A percentile compares a stretch with the other conserved stretches of the same genome.
phyloP scores from a whole-genome alignment of 2,329 filamentous ascomycete species.

The Penicillium sp. region DNA sequence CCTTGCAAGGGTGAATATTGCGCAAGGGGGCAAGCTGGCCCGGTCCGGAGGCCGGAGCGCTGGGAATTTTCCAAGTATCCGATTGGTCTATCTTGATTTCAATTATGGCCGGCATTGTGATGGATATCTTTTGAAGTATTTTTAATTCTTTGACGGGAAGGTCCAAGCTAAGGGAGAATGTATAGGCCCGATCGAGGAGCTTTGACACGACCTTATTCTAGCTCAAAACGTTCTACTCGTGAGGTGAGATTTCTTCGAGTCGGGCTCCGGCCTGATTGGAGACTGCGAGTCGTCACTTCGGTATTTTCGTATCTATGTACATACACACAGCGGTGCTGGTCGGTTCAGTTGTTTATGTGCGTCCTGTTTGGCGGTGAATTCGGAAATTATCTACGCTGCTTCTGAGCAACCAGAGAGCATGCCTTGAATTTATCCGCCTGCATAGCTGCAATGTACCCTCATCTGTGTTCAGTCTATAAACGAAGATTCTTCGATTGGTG shows the following conservation, averaged over 20 bases:
- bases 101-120: slow-evolving; percentile 7
- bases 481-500: neutral
- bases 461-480: neutral
- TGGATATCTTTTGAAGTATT: neutral
- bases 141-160: neutral
- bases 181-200: slow-evolving; percentile 13
- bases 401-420: neutral
- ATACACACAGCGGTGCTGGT: neutral
- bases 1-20: slow-evolving; percentile 2
- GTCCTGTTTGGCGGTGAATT: neutral
- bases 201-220: neutral
- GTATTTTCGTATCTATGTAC: neutral
- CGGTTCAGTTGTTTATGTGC: neutral
- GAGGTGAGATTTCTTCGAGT: neutral
- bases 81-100: slow-evolving; percentile 10
- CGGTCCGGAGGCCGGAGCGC: slow-evolving; percentile 3
- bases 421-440: neutral
- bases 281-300: neutral
- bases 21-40: slow-evolving; percentile 10
- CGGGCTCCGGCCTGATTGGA: neutral
- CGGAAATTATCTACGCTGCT: neutral
- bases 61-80: slow-evolving; percentile 12
- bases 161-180: neutral
- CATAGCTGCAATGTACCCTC: neutral
- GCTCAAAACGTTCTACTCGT: neutral